Evolutionary conservation across 805 yeast species (phyloP).

Genomic region (Lipomyces sp.): DNA sequence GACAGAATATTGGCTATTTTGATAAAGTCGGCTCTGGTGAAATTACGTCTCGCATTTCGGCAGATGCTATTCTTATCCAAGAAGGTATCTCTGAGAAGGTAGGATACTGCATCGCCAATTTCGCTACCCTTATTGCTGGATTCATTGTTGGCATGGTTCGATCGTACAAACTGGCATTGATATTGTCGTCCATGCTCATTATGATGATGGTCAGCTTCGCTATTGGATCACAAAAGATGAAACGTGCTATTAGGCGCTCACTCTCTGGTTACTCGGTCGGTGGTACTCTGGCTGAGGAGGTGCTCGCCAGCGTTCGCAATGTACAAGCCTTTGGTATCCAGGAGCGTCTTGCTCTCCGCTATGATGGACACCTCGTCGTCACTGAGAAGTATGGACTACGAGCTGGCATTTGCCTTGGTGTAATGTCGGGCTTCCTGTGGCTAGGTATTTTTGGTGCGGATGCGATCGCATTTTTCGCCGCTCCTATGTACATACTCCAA

Average conservation of each 20-base stretch:
- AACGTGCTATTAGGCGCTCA: slow-evolving; percentile 33
- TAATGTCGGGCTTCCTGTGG: slow-evolving; percentile 44
- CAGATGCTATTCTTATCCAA: slow-evolving; percentile 50
- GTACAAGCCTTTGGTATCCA: slow-evolving; percentile 52
- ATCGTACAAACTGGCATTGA: slow-evolving; percentile 49
- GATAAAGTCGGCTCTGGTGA: slow-evolving; percentile 52
- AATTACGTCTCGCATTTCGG: slow-evolving; percentile 51
- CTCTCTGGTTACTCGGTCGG: slow-evolving; percentile 35
- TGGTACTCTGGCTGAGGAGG: slow-evolving; percentile 51
- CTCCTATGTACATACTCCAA: slow-evolving; percentile 37
- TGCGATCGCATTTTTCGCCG: slow-evolving; percentile 42
- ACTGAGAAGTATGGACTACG: slow-evolving; percentile 39
- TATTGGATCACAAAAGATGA: slow-evolving; percentile 37
- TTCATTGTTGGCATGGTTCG: slow-evolving; percentile 47
- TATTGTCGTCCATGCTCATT: slow-evolving; percentile 45
- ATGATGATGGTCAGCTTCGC: slow-evolving; percentile 41
- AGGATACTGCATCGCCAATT: slow-evolving; percentile 49
- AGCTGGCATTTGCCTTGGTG: slow-evolving; percentile 34
- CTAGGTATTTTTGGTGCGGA: slow-evolving; percentile 39
- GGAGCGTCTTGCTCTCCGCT: slow-evolving; percentile 45
- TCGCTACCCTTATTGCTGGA: slow-evolving; percentile 50
- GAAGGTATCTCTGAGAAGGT: slow-evolving; percentile 52
- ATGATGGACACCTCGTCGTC: slow-evolving; percentile 42
- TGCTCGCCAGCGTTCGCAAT: slow-evolving; percentile 48
- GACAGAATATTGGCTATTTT: slow-evolving; percentile 51